Percentiles rank a stretch among this genome's conserved stretches.
These are phyloP conservation scores for Fusarium concolor DNA, from an alignment of 2,329 filamentous ascomycete genomes.

Conservation along the genomic window DNA sequence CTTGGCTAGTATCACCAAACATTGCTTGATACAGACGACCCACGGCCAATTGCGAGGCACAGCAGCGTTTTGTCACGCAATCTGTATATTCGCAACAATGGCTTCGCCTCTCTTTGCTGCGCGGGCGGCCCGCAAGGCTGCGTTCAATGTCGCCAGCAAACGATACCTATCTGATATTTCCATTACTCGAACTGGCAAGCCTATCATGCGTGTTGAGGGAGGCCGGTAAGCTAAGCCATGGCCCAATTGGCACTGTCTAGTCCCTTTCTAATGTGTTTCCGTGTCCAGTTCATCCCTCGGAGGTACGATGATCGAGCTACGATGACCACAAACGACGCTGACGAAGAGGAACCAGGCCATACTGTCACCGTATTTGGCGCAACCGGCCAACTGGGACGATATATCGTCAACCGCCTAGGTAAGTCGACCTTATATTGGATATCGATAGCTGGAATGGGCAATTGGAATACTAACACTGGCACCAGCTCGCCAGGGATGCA, in stretches of 20 bases:
- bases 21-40: slow-evolving; percentile 42
- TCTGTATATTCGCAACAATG: slow-evolving; percentile 58
- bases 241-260: slow-evolving; percentile 40
- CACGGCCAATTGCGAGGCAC: slow-evolving; percentile 49
- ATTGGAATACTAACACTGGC: slow-evolving; percentile 37
- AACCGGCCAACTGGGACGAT: slow-evolving; percentile 93
- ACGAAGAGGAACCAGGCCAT: slow-evolving; percentile 72
- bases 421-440: slow-evolving; percentile 37
- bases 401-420: slow-evolving; percentile 96
- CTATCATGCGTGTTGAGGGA: slow-evolving; percentile 87
- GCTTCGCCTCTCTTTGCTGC: slow-evolving; percentile 67
- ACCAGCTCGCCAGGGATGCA: slow-evolving; percentile 90
- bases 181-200: slow-evolving; percentile 96
- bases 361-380: slow-evolving; percentile 98
- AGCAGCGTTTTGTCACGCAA: slow-evolving; percentile 47
- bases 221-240: slow-evolving; percentile 75
- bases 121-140: slow-evolving; percentile 63
- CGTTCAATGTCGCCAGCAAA: slow-evolving; percentile 61
- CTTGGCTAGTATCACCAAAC: slow-evolving; percentile 43
- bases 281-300: slow-evolving; percentile 81
- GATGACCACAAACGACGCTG: slow-evolving; percentile 38
- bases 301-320: slow-evolving; percentile 66
- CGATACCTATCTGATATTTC: slow-evolving; percentile 81
- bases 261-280: slow-evolving; percentile 44
- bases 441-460: not conserved